Conservation (phyloP, 2,329 filamentous ascomycete species). For the Fusarium penzigii region DNA sequence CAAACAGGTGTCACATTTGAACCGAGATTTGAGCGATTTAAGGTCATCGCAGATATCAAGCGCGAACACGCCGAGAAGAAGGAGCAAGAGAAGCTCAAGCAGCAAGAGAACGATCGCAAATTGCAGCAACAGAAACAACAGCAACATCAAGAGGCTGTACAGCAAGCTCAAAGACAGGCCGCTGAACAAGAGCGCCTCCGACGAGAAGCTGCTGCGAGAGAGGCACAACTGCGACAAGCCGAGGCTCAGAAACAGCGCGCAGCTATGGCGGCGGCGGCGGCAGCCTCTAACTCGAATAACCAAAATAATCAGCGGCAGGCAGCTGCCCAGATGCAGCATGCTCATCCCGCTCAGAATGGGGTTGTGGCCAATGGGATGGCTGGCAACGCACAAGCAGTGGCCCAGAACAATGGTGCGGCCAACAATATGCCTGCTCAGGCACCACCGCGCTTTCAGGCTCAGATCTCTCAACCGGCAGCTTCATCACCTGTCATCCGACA, state of each 20-base stretch:
- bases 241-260: conserved; percentile 40
- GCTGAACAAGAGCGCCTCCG: conserved; percentile 43
- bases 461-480: conserved; percentile 63
- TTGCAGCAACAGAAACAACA: conserved; percentile 48
- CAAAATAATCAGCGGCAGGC: conserved; percentile 30
- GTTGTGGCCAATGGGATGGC: conserved; percentile 36
- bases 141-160: conserved; percentile 44
- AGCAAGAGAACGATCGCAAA: conserved; percentile 59
- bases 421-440: conserved; percentile 42
- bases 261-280: conserved; percentile 27
- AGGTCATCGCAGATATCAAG: conserved; percentile 84
- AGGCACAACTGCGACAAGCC: conserved; percentile 38
- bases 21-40: conserved; percentile 86
- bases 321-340: conserved; percentile 34
- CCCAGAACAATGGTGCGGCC: conserved; percentile 38
- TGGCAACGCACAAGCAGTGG: conserved; percentile 41
- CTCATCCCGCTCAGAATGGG: conserved; percentile 40
- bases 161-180: conserved; percentile 47
- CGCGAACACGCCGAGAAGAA: conserved; percentile 74
- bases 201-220: conserved; percentile 37
- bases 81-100: conserved; percentile 72
- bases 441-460: conserved; percentile 52
- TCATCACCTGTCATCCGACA: conserved; percentile 69
- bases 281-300: conserved; percentile 29
- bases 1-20: conserved; percentile 77